Evolutionary conservation across 441 rosid genomes (phyloP).

Genomic region (Pelargonium fulgidum): DNA sequence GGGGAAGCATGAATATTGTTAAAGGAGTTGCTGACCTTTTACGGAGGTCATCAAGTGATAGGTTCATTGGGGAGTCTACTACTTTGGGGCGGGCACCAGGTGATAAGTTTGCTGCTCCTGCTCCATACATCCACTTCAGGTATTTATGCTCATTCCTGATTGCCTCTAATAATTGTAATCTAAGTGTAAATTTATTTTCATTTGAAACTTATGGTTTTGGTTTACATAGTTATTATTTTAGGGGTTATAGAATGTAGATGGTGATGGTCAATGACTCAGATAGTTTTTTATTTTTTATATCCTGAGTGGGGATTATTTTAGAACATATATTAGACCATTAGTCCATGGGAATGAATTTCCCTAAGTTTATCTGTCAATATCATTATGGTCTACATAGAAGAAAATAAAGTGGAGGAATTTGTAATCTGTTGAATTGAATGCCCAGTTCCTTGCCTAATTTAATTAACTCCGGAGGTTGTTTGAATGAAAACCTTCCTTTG

Average conservation of each 20-base stretch:
- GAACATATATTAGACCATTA: neutral
- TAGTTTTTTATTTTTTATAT: neutral
- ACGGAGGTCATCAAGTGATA: conserved; percentile 46
- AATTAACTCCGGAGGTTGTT: too few relatives aligned
- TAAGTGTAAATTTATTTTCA: neutral
- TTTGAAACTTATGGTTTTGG: neutral
- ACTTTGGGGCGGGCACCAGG: conserved; percentile 26
- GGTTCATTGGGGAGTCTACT: conserved; percentile 32
- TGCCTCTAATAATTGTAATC: neutral
- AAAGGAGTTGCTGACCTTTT: conserved; percentile 78
- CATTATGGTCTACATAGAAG: too few relatives aligned
- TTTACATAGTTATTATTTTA: neutral
- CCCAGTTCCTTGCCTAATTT: too few relatives aligned
- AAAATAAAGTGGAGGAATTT: too few relatives aligned
- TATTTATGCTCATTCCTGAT: conserved; percentile 16
- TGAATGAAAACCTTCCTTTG: too few relatives aligned
- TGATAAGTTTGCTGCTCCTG: conserved; percentile 52
- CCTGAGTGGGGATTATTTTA: neutral
- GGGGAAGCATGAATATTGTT: conserved; percentile 58
- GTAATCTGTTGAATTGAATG: too few relatives aligned
- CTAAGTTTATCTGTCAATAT: too few relatives aligned
- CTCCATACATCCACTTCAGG: conserved; percentile 56
- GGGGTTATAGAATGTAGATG: neutral
- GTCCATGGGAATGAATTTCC: neutral
- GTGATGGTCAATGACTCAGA: neutral